Conservation (phyloP, 1,284 basidiomycete species). For the Ustilago cynodontis region DNA sequence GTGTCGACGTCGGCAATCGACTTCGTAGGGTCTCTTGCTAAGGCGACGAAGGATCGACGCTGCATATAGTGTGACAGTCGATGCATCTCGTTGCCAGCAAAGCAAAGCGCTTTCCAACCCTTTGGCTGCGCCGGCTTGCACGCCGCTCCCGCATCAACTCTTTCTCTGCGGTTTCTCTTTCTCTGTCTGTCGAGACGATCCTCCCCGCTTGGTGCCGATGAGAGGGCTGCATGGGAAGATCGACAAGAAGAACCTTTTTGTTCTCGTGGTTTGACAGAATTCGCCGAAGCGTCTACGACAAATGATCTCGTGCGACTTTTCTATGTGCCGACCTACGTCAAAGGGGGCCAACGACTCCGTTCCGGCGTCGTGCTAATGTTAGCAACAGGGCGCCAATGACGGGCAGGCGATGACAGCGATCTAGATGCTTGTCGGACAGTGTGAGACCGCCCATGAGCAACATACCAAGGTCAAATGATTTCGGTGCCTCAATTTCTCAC, state of each 20-base stretch:
- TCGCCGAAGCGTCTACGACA: background rate
- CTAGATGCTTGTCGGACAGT: background rate
- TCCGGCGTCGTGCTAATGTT: too few relatives aligned
- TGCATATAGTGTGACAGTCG: conserved; percentile 10
- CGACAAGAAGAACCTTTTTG: conserved; percentile 17
- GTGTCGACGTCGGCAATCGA: background rate
- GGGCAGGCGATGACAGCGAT: too few relatives aligned
- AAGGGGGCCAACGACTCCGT: too few relatives aligned
- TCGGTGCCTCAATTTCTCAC: background rate
- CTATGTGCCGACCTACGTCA: too few relatives aligned
- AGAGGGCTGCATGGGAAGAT: conserved; percentile 17
- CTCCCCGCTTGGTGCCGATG: background rate
- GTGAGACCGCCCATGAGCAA: background rate
- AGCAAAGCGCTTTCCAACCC: conserved; percentile 12
- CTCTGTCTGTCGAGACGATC: background rate
- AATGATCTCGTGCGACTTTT: background rate
- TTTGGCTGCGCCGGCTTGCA: background rate
- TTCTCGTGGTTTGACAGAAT: background rate
- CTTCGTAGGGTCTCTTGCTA: background rate
- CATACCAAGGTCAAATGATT: background rate
- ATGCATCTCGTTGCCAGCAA: conserved; percentile 24
- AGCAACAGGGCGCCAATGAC: too few relatives aligned
- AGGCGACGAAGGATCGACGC: conserved; percentile 26
- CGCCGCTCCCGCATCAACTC: background rate
- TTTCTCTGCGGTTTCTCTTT: background rate